Evolutionary conservation across 2,329 filamentous ascomycete genomes (phyloP).

Genomic region (Aspergillus bombycis): DNA sequence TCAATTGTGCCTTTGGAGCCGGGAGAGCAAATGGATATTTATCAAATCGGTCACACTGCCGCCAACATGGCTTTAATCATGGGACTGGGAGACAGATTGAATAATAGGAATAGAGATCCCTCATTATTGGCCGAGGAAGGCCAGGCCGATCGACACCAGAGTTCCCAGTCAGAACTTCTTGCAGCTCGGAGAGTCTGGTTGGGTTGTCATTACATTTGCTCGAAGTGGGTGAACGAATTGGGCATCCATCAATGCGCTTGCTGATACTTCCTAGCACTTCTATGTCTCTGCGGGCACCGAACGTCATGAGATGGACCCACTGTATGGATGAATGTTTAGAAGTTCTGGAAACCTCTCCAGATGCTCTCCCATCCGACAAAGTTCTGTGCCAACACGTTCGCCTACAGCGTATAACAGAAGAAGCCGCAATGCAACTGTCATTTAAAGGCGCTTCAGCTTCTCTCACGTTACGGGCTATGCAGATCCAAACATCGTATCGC

Average conservation of each 20-base stretch:
- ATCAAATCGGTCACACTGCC: conserved; percentile 10
- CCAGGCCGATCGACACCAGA: neutral
- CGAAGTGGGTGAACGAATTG: neutral
- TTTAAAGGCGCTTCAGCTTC: neutral
- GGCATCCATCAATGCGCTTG: neutral
- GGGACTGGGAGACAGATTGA: conserved; percentile 5
- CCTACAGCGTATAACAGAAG: neutral
- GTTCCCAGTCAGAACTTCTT: neutral
- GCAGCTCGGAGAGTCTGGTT: neutral
- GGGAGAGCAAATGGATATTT: conserved; percentile 13
- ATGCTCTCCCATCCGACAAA: neutral
- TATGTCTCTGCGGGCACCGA: conserved; percentile 4
- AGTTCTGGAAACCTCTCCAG: conserved; percentile 1
- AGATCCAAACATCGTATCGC: neutral
- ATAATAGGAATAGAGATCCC: neutral
- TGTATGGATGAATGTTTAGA: conserved; percentile 6
- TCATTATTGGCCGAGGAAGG: neutral
- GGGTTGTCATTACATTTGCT: neutral
- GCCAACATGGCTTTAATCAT: conserved; percentile 13
- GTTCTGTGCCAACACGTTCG: neutral
- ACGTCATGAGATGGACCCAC: conserved; percentile 10
- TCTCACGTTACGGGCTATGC: neutral
- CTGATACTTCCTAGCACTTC: conserved; percentile 1
- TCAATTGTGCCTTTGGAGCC: conserved; percentile 8
- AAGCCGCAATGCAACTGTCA: neutral